These are phyloP conservation scores for Lenzites betulinus DNA, from an alignment of 768 basidiomycete genomes.

Conservation along the genomic window DNA sequence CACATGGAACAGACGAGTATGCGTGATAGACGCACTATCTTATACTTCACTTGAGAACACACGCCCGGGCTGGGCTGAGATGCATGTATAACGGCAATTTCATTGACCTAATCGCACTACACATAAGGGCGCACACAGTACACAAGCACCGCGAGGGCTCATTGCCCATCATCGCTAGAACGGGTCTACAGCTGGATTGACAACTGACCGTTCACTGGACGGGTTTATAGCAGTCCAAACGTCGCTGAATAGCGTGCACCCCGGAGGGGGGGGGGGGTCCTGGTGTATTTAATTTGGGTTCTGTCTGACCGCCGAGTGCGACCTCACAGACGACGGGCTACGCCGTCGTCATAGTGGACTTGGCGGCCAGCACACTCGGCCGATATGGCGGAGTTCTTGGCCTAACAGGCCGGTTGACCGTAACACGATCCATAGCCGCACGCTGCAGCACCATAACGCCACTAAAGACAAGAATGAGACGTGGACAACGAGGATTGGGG, in stretches of 20 bases:
- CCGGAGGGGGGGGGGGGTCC: slow-evolving; percentile 8
- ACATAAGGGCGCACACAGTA: neutral
- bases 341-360: too few species aligned
- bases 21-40: too few species aligned
- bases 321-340: neutral
- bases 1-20: too few species aligned
- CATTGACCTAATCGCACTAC: slow-evolving; percentile 8
- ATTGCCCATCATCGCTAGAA: too few species aligned
- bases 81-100: neutral
- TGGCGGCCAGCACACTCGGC: neutral
- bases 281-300: slow-evolving; percentile 21
- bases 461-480: neutral
- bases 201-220: slow-evolving; percentile 1
- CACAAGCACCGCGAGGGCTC: too few species aligned
- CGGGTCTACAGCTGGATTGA: too few species aligned
- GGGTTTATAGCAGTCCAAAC: neutral
- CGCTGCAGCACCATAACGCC: neutral
- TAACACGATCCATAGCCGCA: neutral
- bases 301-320: neutral
- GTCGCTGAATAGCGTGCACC: neutral
- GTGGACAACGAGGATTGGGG: too few species aligned
- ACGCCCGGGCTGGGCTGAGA: neutral
- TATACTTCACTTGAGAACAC: too few species aligned
- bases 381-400: too few species aligned
- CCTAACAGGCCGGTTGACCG: neutral